Evolutionary conservation across 2,329 filamentous ascomycete genomes (phyloP).

Genomic region (Colletotrichum sp.): DNA sequence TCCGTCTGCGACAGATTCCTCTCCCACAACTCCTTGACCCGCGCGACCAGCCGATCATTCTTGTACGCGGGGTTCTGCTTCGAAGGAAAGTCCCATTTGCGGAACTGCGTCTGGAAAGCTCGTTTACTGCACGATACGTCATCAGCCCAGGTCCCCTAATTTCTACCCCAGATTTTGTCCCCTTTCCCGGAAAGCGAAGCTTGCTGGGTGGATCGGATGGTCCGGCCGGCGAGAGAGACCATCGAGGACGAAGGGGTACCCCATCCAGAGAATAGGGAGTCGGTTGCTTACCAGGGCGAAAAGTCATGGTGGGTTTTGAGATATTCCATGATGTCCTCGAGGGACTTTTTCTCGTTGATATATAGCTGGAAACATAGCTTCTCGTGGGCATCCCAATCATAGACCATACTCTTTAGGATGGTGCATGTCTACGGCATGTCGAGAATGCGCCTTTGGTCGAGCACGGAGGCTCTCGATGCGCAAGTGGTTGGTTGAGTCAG

Average conservation of each 20-base stretch:
- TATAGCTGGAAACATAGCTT: constrained; percentile 65
- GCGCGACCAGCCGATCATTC: constrained; percentile 68
- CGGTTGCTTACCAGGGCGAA: constrained; percentile 65
- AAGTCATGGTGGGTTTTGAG: constrained; percentile 71
- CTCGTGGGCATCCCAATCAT: constrained; percentile 50
- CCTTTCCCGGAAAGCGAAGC: not conserved
- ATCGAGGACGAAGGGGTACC: not conserved
- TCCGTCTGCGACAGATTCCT: constrained; percentile 73
- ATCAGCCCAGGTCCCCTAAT: not conserved
- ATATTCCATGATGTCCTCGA: constrained; percentile 77
- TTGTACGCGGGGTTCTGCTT: constrained; percentile 77
- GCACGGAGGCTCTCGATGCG: not conserved
- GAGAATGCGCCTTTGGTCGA: constrained; percentile 9
- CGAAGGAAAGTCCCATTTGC: constrained; percentile 78
- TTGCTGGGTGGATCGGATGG: constrained; percentile 7
- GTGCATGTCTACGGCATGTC: not conserved
- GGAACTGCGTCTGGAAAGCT: constrained; percentile 77
- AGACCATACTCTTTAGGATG: constrained; percentile 42
- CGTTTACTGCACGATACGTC: constrained; percentile 63
- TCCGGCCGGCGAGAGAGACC: constrained; percentile 16
- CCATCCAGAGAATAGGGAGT: not conserved
- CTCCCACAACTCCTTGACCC: constrained; percentile 81
- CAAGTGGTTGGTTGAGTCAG: constrained; percentile 20
- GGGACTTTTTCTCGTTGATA: constrained; percentile 74
- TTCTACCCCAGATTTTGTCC: not conserved